Evolutionary conservation across 768 basidiomycete genomes (phyloP).

Genomic region (Phallus indusiatus): DNA sequence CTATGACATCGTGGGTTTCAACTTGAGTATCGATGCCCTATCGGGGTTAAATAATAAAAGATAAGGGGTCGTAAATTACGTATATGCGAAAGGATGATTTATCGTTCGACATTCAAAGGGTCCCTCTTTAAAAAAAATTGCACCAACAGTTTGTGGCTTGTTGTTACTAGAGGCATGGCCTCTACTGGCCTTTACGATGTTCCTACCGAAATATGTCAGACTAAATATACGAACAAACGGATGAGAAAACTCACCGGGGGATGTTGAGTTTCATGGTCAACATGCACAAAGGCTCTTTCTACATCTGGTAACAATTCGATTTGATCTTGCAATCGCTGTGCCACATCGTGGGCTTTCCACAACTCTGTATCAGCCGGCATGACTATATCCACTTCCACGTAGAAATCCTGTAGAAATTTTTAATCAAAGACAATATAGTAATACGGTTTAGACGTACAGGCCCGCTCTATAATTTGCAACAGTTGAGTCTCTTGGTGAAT

Average conservation of each 20-base stretch:
- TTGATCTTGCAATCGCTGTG: slow-evolving; percentile 81
- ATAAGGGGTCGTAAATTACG: too few species aligned
- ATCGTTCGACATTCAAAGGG: too few species aligned
- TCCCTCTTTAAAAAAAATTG: too few species aligned
- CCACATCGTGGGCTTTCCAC: slow-evolving; percentile 80
- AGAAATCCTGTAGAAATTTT: slow-evolving; percentile 52
- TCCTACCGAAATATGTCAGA: too few species aligned
- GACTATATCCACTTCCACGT: slow-evolving; percentile 93
- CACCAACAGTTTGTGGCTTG: too few species aligned
- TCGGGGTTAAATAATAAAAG: too few species aligned
- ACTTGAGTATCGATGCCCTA: too few species aligned
- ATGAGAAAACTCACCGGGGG: slow-evolving; percentile 33
- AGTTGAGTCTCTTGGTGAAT: slow-evolving; percentile 6
- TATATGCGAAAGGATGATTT: too few species aligned
- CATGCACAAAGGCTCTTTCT: slow-evolving; percentile 89
- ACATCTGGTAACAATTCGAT: slow-evolving; percentile 85
- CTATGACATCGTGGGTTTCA: too few species aligned
- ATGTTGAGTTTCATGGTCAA: slow-evolving; percentile 91
- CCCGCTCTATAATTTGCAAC: slow-evolving; percentile 46
- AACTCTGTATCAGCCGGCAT: slow-evolving; percentile 84
- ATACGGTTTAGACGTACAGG: slow-evolving; percentile 37
- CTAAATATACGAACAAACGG: too few species aligned
- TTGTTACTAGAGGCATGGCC: too few species aligned
- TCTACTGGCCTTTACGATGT: too few species aligned
- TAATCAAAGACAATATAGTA: background rate